These are phyloP conservation scores for barrel medic (Medicago truncatula) DNA, from an alignment of 306 rosid species.

Conservation along the genomic window MtrunA17r5.0-ANR NC_053046.1:15248001-15248500, in stretches of 20 bases:
- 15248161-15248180: slow-evolving; percentile 34
- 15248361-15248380: slow-evolving; percentile 14
- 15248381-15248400: slow-evolving; percentile 26
- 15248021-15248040: slow-evolving; percentile 35
- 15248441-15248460: slow-evolving; percentile 23
- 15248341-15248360: slow-evolving; percentile 30
- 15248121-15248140: slow-evolving; percentile 24
- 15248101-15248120: neutral
- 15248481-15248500: slow-evolving; percentile 33
- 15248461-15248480: neutral
- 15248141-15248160: slow-evolving; percentile 32
- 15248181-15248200: slow-evolving; percentile 21
- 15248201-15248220: slow-evolving; percentile 19
- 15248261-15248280: slow-evolving; percentile 9
- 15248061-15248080: neutral
- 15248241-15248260: slow-evolving; percentile 38
- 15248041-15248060: neutral
- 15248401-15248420: neutral
- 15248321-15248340: slow-evolving; percentile 7
- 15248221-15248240: slow-evolving; percentile 25
- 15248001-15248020: slow-evolving; percentile 18
- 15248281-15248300: neutral
- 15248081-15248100: slow-evolving; percentile 24
- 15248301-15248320: slow-evolving; percentile 20
- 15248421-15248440: slow-evolving; percentile 18